phyloP scores from a whole-genome alignment of 176 grass and related monocot genomes.

The Pontederia crassipes region DNA sequence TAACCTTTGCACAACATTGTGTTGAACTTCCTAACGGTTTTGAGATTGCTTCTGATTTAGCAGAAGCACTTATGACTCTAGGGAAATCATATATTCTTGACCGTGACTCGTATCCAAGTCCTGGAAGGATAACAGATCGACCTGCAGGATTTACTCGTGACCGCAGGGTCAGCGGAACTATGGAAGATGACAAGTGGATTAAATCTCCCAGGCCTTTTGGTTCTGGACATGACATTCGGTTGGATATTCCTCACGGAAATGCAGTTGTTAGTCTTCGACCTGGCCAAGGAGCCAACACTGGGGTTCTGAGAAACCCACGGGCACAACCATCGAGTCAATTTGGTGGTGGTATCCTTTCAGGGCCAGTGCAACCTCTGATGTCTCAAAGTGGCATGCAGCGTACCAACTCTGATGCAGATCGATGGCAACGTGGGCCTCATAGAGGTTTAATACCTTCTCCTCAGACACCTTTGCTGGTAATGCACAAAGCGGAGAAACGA shows the following conservation, averaged over 20 bases:
- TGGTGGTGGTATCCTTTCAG: conserved; percentile 46
- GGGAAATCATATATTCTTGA: conserved; percentile 44
- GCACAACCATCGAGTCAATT: conserved; percentile 33
- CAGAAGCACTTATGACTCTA: conserved; percentile 28
- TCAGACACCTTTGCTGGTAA: conserved; percentile 46
- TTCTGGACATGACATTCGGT: conserved; percentile 35
- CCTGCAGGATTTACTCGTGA: conserved; percentile 38
- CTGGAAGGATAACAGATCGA: conserved; percentile 50
- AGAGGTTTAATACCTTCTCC: conserved; percentile 75
- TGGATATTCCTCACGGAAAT: conserved; percentile 36
- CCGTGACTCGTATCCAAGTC: conserved; percentile 45
- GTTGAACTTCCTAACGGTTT: conserved; percentile 62
- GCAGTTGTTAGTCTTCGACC: conserved; percentile 40
- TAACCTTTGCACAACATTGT: conserved; percentile 42
- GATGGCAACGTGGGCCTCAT: conserved; percentile 55
- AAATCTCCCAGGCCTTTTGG: conserved; percentile 31
- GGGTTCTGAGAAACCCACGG: conserved; percentile 60
- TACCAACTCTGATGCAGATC: conserved; percentile 63
- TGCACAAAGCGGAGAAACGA: conserved; percentile 81
- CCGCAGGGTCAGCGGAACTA: conserved; percentile 26
- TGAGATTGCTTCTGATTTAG: conserved; percentile 31
- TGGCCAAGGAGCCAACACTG: conserved; percentile 44
- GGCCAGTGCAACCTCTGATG: conserved; percentile 27
- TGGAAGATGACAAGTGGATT: conserved; percentile 68
- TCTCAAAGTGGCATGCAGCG: conserved; percentile 30